Base-by-base conservation (phyloP, 2,329 filamentous ascomycete species). In the Talaromyces sp. region DNA sequence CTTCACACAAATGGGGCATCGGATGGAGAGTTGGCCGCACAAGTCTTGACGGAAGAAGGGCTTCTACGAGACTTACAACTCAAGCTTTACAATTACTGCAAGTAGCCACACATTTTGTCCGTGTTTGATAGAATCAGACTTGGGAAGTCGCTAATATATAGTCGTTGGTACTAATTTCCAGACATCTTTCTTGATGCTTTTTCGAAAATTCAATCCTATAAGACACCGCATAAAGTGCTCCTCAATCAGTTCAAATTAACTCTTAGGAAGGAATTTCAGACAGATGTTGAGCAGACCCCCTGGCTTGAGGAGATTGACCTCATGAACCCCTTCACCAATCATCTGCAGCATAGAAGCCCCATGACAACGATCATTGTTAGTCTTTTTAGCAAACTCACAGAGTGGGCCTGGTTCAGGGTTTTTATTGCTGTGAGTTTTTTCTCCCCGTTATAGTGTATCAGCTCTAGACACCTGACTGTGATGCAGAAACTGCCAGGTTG, bases 301-400 rank as follows among this genome's bases (percentile, higher is more conserved):
- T 65, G 63, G 63, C 14, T 14, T 8, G 22, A 61, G 16, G 24
- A 35, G 13, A 2, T 31, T 8, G 63, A 65, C 24, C 50, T 65
- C 7, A 35, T 62, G 31, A 27, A 11, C 33, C 27, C 47, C 9
- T 65, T 58, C 22, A 27, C 58, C 3, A 58, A 27, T 24, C 35
- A 11, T 24, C 22, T 41, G 2, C 43, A 27, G 7, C 24, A 65
- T 2, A 19, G 9, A 14, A 48, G 8, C 14, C 60, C n/a, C 16
- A 39, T 62, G n/a, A 54, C 60, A 2, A 62, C 41, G 33, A 22
- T 7, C 16, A 31, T 62, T 3, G 24, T 62, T 3, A 24, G 39
- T 9, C 4, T 41, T 7, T 9, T 62, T 5, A 9, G 35, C 8
- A 27, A 10, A 22, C 2, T 1, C 2, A 22, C 22, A 22, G 1